Conservation (phyloP, 495 filamentous ascomycete species). For the Podospora comata region DNA sequence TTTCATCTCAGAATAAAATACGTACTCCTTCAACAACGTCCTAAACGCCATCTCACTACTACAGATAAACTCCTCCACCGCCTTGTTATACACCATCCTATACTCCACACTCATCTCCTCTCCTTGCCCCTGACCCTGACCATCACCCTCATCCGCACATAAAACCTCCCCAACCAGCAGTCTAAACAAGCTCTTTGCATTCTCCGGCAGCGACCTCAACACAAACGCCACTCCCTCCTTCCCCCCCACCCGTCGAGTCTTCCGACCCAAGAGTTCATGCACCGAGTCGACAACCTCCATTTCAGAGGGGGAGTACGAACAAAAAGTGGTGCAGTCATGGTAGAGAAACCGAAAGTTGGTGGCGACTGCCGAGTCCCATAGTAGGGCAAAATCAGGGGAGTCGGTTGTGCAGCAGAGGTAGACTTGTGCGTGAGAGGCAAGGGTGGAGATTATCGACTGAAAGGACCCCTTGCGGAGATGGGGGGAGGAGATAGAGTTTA, state of each 20-base stretch:
- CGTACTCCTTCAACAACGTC: conserved; percentile 85
- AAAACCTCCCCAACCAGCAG: conserved; percentile 81
- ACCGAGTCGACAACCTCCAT: conserved; percentile 83
- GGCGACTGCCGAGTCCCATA: conserved; percentile 83
- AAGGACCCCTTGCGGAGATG: conserved; percentile 66
- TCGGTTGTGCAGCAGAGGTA: conserved; percentile 77
- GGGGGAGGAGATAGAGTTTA: conserved; percentile 81
- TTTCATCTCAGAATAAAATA: conserved; percentile 7
- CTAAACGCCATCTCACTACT: conserved; percentile 94
- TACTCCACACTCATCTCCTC: conserved; percentile 75
- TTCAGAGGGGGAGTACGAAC: conserved; percentile 62
- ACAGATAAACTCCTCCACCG: conserved; percentile 93
- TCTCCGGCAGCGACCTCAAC: conserved; percentile 82
- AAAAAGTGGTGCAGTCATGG: conserved; percentile 92
- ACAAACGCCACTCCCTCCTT: conserved; percentile 92
- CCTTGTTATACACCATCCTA: conserved; percentile 85
- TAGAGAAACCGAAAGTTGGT: conserved; percentile 81
- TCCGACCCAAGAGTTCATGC: conserved; percentile 78
- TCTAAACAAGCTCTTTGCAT: conserved; percentile 80
- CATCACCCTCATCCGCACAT: conserved; percentile 59
- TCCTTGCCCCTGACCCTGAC: conserved; percentile 32
- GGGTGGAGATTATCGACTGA: conserved; percentile 70
- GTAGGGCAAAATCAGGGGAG: conserved; percentile 77
- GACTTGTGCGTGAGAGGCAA: conserved; percentile 71
- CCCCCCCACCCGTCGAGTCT: conserved; percentile 76